These are phyloP conservation scores for Pittosporum tobira DNA, from an alignment of 129 eudicot species.

Conservation along the genomic window DNA sequence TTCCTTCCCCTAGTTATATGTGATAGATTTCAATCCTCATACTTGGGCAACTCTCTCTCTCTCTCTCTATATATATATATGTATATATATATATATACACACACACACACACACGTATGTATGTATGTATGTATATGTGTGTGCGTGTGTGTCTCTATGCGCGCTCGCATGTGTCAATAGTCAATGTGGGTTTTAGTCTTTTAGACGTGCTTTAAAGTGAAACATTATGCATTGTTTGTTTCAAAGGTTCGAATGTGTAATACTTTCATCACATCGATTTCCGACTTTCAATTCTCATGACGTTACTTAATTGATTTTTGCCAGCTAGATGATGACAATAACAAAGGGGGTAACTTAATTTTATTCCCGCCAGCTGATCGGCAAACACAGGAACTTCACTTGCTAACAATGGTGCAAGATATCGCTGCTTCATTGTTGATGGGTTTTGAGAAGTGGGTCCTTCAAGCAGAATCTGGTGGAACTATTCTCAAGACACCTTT, in stretches of 20 bases:
- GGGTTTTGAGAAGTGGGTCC: conserved; percentile 95
- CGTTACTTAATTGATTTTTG: conserved; percentile 18
- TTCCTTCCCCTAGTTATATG: no score
- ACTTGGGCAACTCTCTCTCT: no score
- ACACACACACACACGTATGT: no score
- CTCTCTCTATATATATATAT: no score
- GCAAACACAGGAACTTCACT: conserved; percentile 78
- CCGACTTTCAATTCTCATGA: conserved; percentile 4
- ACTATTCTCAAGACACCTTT: conserved; percentile 94
- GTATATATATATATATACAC: no score
- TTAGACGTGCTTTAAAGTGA: no score
- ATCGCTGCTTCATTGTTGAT: conserved; percentile 93
- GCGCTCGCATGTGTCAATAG: no score
- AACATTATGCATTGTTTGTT: neutral
- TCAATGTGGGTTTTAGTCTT: no score
- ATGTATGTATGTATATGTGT: no score
- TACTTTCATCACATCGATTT: neutral
- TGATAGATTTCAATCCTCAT: no score
- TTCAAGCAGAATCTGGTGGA: conserved; percentile 96
- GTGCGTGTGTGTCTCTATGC: no score
- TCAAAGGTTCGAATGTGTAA: neutral
- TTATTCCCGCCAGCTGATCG: conserved; percentile 95
- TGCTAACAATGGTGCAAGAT: conserved; percentile 98
- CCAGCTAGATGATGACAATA: conserved; percentile 71
- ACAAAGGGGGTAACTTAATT: conserved; percentile 54